These are phyloP conservation scores for Hypoxylon sp. DNA, from an alignment of 2,329 filamentous ascomycete genomes.

Conservation along the genomic window DNA sequence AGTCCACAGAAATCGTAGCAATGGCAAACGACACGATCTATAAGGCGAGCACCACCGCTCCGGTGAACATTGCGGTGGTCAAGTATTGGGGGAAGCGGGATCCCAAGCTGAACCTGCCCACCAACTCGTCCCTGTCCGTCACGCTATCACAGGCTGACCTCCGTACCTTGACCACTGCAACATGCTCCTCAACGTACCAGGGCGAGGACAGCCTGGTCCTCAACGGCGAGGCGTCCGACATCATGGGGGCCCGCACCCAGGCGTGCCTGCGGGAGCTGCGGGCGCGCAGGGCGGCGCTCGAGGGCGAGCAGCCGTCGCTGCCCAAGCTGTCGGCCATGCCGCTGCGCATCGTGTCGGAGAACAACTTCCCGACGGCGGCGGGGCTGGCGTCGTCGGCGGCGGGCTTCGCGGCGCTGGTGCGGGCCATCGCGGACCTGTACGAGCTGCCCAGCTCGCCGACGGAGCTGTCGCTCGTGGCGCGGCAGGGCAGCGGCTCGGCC, in stretches of 20 bases:
- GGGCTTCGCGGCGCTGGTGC: conserved; percentile 75
- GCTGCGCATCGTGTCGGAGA: conserved; percentile 89
- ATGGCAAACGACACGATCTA: conserved; percentile 69
- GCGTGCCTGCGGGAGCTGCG: conserved; percentile 91
- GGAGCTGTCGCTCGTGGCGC: conserved; percentile 86
- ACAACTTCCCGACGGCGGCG: conserved; percentile 98
- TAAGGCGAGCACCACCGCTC: conserved; percentile 93
- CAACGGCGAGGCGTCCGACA: conserved; percentile 83
- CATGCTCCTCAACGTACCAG: conserved; percentile 78
- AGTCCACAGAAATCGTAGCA: conserved; percentile 3
- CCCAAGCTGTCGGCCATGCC: conserved; percentile 80
- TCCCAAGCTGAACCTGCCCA: conserved; percentile 90
- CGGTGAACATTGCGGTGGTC: conserved; percentile 97
- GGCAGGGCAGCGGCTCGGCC: conserved; percentile 93
- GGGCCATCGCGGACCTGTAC: conserved; percentile 92
- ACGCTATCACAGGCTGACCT: conserved; percentile 94
- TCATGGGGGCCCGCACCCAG: conserved; percentile 88
- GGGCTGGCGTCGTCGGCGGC: conserved; percentile 80
- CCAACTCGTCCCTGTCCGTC: conserved; percentile 96
- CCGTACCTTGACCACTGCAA: conserved; percentile 94
- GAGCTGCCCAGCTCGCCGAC: conserved; percentile 80
- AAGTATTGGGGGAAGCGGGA: conserved; percentile 99
- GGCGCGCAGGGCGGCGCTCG: conserved; percentile 76
- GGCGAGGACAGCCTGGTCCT: conserved; percentile 76
- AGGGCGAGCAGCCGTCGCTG: conserved; percentile 74